Base-by-base conservation (phyloP, 1,284 basidiomycete genomes). In the Peniophora sp. region DNA sequence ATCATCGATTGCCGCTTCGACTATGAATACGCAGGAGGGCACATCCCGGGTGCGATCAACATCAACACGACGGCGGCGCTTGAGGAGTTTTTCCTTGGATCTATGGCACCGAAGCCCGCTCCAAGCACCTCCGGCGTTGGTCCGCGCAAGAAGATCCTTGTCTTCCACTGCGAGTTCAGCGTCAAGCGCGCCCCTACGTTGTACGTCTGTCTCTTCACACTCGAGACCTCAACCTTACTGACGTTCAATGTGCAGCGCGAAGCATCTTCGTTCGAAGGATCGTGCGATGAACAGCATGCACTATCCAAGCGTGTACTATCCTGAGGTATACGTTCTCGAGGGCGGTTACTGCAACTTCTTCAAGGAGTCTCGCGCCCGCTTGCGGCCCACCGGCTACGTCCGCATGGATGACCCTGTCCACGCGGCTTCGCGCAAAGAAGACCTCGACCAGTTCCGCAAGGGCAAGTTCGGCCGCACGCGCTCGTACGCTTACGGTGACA, bases 111-210 rank as follows among this genome's bases (percentile, higher is more conserved):
- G 50, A 83, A 85, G 60, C 93, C 94, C 3, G 68, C 62, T 47
- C 87, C 92, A 1, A 90, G 88, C 51, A 78, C 87, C 52, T 96
- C 92, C 64, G 91, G 92, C 20, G 85, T 92, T 56, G 59, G 69
- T 2, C 70, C 70, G 51, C 83, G 72, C 65, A 97, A 91, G 76
- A 92, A 79, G 3, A 75, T 99, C 17, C 70, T 99, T 47, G 79
- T 99, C 52, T 98, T 99, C 74, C 96, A 99, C 67, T 99, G 96
- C 76, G 96, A 99, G 71, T 98, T 97, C 64, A 95, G 91, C 62
- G 85, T 81, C 37, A 97, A 97, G 70, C 81, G 96, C 47, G 97
- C 94, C 2, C 96, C 96, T 1, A 95, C 94, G 10, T 92, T 97
- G 93, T 95, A 64, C n/a, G n/a, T n/a, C n/a, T n/a, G n/a, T n/a